Percentiles rank a stretch among this genome's conserved stretches.
Evolutionary conservation across 768 basidiomycete species (phyloP).

Genomic region (Clitopilus hobsonii): DNA sequence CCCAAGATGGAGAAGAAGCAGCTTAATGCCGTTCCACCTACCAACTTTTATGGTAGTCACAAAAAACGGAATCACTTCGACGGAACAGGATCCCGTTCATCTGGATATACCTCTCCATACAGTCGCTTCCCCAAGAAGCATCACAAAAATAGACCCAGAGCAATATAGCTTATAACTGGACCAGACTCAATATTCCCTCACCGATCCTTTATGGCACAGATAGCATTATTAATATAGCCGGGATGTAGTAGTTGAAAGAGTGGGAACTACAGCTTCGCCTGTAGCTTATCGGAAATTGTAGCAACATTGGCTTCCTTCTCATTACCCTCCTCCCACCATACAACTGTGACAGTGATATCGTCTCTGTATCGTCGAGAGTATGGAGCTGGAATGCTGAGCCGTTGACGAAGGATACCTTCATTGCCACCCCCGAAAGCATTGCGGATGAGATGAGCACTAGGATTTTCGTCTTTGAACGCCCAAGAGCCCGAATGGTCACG

Average conservation of each 20-base stretch:
- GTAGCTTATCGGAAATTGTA: constrained; percentile 38
- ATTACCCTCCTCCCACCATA: constrained; percentile 78
- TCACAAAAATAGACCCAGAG: constrained; percentile 11
- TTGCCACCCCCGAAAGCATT: constrained; percentile 92
- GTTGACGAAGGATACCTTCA: constrained; percentile 44
- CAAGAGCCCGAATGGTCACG: constrained; percentile 46
- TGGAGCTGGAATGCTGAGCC: constrained; percentile 82
- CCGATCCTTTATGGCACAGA: not conserved
- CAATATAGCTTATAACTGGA: constrained; percentile 6
- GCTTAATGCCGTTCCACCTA: not conserved
- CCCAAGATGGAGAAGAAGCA: not conserved
- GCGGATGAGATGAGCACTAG: constrained; percentile 79
- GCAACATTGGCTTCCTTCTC: constrained; percentile 32
- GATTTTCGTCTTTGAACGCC: constrained; percentile 77
- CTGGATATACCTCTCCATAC: constrained; percentile 6
- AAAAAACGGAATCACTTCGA: not conserved
- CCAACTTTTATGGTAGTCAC: not conserved
- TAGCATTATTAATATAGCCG: constrained; percentile 11
- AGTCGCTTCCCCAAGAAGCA: constrained; percentile 7
- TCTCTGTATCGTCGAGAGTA: constrained; percentile 74
- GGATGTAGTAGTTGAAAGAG: constrained; percentile 5
- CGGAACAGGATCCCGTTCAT: not conserved
- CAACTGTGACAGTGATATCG: constrained; percentile 80
- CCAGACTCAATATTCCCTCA: constrained; percentile 4
- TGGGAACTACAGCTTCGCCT: constrained; percentile 42